Conservation (phyloP, 768 basidiomycete genomes). For the Amylocystis lapponica region DNA sequence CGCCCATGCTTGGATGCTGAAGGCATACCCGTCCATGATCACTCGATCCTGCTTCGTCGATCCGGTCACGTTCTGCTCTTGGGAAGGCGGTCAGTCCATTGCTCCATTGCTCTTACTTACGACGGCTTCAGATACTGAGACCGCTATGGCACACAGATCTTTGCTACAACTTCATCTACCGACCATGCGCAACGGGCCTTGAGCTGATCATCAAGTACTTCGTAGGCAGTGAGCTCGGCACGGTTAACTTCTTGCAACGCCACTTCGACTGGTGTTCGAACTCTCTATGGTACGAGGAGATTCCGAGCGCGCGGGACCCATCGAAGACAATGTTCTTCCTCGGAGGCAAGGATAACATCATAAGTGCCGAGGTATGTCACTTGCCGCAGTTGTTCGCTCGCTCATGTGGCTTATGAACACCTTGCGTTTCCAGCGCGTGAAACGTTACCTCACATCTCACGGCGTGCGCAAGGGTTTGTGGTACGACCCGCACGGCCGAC, state of each 20-base stretch:
- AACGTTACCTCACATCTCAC: conserved; percentile 69
- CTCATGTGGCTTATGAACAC: neutral
- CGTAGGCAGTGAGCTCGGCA: conserved; percentile 81
- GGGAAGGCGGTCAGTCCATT: conserved; percentile 78
- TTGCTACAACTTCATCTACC: conserved; percentile 88
- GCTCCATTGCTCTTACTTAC: neutral
- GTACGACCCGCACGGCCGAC: conserved; percentile 56
- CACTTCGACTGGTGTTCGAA: conserved; percentile 87
- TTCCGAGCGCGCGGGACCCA: conserved; percentile 70
- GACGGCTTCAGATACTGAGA: neutral
- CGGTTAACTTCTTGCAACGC: conserved; percentile 77
- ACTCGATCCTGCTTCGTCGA: conserved; percentile 85
- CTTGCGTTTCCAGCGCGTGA: conserved; percentile 49
- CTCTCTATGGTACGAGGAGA: conserved; percentile 86
- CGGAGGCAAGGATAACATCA: conserved; percentile 77
- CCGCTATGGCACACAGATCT: conserved; percentile 45
- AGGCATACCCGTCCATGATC: conserved; percentile 63
- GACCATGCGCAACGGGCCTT: conserved; percentile 56
- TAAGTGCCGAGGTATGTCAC: conserved; percentile 57
- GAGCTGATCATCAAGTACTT: conserved; percentile 85
- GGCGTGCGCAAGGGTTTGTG: conserved; percentile 62
- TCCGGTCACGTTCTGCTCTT: conserved; percentile 84
- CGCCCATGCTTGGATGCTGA: conserved; percentile 85
- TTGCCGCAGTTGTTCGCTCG: too few species aligned
- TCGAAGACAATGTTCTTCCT: conserved; percentile 66